Conservation (phyloP, 1,139 yeast genomes). For the Diutina rugosa region DNA sequence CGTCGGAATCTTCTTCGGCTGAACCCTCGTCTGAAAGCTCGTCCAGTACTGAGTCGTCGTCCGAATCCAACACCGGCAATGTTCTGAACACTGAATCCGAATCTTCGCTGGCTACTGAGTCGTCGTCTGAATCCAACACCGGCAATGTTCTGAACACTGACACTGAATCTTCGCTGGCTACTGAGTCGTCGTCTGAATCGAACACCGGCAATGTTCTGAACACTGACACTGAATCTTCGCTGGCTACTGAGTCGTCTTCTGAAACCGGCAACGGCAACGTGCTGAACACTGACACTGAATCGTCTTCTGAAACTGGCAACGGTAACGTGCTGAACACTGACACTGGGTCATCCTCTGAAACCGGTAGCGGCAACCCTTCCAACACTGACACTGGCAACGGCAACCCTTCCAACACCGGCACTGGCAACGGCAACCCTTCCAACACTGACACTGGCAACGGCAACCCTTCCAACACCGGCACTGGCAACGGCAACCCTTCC, state of each 20-base stretch:
- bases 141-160: background rate
- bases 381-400: background rate
- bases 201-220: background rate
- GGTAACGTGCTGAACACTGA: background rate
- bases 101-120: background rate
- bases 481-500: background rate
- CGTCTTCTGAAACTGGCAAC: background rate
- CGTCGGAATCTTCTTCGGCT: background rate
- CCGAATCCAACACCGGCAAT: background rate
- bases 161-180: background rate
- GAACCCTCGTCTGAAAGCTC: background rate
- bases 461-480: background rate
- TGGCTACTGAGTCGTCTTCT: background rate
- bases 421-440: background rate
- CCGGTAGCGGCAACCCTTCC: background rate
- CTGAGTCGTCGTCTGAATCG: background rate
- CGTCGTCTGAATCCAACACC: background rate
- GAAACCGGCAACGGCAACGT: background rate
- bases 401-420: background rate
- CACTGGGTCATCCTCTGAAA: background rate
- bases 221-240: background rate
- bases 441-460: background rate
- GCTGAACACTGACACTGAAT: background rate
- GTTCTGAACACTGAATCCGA: background rate
- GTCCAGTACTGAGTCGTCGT: background rate